Conservation (phyloP, 1,139 yeast genomes). For the Geotrichum phurueaensis region DNA sequence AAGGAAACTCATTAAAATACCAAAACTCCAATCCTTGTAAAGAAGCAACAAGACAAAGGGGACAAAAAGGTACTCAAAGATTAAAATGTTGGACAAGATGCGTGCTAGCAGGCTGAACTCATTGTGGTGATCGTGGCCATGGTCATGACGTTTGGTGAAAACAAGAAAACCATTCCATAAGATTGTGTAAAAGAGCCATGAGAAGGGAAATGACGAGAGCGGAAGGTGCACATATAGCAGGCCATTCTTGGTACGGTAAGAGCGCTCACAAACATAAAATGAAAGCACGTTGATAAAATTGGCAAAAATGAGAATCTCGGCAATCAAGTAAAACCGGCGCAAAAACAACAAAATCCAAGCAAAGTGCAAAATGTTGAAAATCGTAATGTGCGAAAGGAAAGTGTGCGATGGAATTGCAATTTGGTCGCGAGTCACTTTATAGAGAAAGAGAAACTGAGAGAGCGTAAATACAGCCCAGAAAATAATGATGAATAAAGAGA, state of each 20-base stretch:
- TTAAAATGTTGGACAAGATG: conserved; percentile 60
- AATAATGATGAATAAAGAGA: conserved; percentile 45
- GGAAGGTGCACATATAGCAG: conserved; percentile 57
- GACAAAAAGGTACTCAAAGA: conserved; percentile 71
- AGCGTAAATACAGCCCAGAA: conserved; percentile 55
- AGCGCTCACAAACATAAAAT: conserved; percentile 55
- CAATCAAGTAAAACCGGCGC: conserved; percentile 45
- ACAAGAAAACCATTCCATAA: conserved; percentile 83
- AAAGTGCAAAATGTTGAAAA: conserved; percentile 55
- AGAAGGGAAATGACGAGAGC: conserved; percentile 61
- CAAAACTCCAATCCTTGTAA: conserved; percentile 68
- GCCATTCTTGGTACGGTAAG: conserved; percentile 51
- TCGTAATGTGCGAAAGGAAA: conserved; percentile 46
- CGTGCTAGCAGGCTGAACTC: conserved; percentile 46
- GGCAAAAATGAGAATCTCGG: conserved; percentile 51
- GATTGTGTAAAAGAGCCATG: conserved; percentile 66
- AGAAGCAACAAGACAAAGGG: conserved; percentile 54
- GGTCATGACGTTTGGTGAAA: conserved; percentile 40
- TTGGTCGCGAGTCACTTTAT: conserved; percentile 30
- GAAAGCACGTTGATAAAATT: conserved; percentile 55
- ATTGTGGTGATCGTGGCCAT: conserved; percentile 36
- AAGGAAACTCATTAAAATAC: conserved; percentile 52
- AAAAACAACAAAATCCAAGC: conserved; percentile 60
- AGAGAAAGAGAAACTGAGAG: conserved; percentile 50
- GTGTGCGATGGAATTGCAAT: background rate